Percentiles rank a stretch among this genome's conserved stretches.
Evolutionary conservation across 345 rosid species (phyloP).

Genomic region (Abelmoschus esculentus): DNA sequence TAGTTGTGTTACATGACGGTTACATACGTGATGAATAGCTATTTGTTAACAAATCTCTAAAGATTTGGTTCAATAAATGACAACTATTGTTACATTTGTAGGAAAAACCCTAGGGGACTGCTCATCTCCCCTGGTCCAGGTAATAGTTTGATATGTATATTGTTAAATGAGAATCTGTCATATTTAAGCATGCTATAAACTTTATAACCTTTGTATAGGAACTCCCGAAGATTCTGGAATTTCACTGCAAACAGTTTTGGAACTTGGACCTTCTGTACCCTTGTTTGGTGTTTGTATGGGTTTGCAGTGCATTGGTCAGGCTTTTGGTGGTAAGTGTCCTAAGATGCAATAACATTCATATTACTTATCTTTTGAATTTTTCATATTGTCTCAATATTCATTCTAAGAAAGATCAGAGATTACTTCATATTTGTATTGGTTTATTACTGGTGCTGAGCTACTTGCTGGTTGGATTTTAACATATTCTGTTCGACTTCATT

Average conservation of each 20-base stretch:
- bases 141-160: constrained; percentile 11
- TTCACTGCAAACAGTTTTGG: constrained; percentile 82
- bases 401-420: neutral
- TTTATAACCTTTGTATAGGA: constrained; percentile 33
- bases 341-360: neutral
- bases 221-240: constrained; percentile 94
- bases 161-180: neutral
- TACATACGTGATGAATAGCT: neutral
- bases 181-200: neutral
- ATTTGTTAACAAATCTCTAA: neutral
- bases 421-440: neutral
- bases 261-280: constrained; percentile 81
- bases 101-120: constrained; percentile 91
- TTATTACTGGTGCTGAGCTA: neutral
- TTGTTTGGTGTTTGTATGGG: constrained; percentile 97
- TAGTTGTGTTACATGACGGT: neutral
- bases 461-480: constrained; percentile 2
- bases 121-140: constrained; percentile 98
- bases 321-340: constrained; percentile 75
- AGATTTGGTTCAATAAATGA: neutral
- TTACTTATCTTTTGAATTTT: too few relatives aligned
- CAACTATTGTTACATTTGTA: constrained; percentile 20
- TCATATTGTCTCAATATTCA: too few relatives aligned
- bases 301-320: constrained; percentile 96
- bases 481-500: neutral